phyloP scores from a whole-genome alignment of 805 yeast species.

The Groenewaldozyma salmanticensis region DNA sequence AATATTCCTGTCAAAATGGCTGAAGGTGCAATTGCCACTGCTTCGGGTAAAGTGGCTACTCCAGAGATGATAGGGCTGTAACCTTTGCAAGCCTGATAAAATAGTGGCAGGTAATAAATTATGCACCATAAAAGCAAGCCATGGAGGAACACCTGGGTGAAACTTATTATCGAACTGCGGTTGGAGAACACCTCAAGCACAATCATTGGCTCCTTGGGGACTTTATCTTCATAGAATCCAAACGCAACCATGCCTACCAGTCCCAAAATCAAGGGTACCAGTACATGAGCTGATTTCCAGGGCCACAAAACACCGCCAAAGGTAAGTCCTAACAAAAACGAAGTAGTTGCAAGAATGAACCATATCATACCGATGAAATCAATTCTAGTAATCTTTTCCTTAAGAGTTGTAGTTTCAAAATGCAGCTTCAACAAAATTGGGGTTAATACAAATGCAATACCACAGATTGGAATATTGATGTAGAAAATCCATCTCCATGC shows the following conservation, averaged over 20 bases:
- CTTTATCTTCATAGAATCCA: conserved; percentile 21
- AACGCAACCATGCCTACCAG: conserved; percentile 26
- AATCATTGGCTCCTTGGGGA: conserved; percentile 39
- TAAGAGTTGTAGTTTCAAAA: conserved; percentile 31
- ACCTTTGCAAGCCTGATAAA: conserved; percentile 37
- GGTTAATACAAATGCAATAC: conserved; percentile 34
- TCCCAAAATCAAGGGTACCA: conserved; percentile 40
- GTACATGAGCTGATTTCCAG: conserved; percentile 49
- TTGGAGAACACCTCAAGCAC: conserved; percentile 33
- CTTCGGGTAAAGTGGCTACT: conserved; percentile 33
- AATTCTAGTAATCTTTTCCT: conserved; percentile 32
- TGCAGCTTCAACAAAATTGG: conserved; percentile 39
- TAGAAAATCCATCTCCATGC: conserved; percentile 77
- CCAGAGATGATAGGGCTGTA: conserved; percentile 32
- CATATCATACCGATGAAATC: conserved; percentile 43
- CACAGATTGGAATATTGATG: conserved; percentile 60
- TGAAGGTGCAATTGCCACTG: conserved; percentile 31
- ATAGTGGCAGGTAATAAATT: conserved; percentile 40
- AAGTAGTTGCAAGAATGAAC: conserved; percentile 34
- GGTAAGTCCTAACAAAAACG: conserved; percentile 40
- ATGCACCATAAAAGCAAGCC: conserved; percentile 40
- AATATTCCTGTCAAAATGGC: conserved; percentile 32
- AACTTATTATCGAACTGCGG: conserved; percentile 31
- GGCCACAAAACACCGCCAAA: conserved; percentile 44
- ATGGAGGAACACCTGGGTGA: conserved; percentile 33